These are phyloP conservation scores for Pichia nanzhaoensis DNA, from an alignment of 805 yeast genomes.

Conservation along the genomic window DNA sequence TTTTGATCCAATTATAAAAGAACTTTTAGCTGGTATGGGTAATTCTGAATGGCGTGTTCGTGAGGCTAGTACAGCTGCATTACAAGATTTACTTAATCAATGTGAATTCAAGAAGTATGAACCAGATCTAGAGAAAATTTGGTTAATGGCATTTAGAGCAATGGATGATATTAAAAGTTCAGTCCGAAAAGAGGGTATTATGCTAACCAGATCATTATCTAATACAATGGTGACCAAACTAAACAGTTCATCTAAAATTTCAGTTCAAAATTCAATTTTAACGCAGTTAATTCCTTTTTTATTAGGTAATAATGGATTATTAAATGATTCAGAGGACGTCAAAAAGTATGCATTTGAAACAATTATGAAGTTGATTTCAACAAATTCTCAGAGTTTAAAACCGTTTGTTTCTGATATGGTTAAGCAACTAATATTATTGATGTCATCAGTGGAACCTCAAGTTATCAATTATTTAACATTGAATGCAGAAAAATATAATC, in stretches of 20 bases:
- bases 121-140: slow-evolving; percentile 52
- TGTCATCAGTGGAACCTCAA: slow-evolving; percentile 91
- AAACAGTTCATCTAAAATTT: slow-evolving; percentile 38
- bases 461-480: slow-evolving; percentile 75
- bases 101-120: slow-evolving; percentile 48
- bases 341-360: slow-evolving; percentile 69
- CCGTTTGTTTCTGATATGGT: slow-evolving; percentile 65
- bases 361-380: slow-evolving; percentile 60
- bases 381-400: slow-evolving; percentile 51
- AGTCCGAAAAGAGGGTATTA: slow-evolving; percentile 74
- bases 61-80: slow-evolving; percentile 74
- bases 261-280: slow-evolving; percentile 35
- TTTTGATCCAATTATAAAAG: slow-evolving; percentile 54
- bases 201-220: slow-evolving; percentile 61
- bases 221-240: slow-evolving; percentile 53
- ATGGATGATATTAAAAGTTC: slow-evolving; percentile 94
- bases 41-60: slow-evolving; percentile 89
- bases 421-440: slow-evolving; percentile 58
- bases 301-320: slow-evolving; percentile 69
- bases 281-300: slow-evolving; percentile 67
- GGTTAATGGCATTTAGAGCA: slow-evolving; percentile 83
- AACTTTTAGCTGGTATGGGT: slow-evolving; percentile 62
- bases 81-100: slow-evolving; percentile 63
- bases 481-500: slow-evolving; percentile 82
- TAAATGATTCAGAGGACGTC: slow-evolving; percentile 83